Conservation (phyloP, 148 eudicot species). For the Vaccinium corymbosum region DNA sequence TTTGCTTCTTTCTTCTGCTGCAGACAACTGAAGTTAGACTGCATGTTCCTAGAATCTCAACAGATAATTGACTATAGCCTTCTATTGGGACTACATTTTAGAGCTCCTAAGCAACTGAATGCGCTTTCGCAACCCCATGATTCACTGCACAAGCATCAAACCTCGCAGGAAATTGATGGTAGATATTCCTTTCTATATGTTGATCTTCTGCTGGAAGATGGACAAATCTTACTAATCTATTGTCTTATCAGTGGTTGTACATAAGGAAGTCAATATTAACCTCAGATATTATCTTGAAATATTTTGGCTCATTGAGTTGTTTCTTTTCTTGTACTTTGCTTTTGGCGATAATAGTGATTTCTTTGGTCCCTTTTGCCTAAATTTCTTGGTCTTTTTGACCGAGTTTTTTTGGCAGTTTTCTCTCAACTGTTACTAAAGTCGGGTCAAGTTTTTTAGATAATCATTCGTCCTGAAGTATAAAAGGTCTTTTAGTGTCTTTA, state of each 20-base stretch:
- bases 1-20: conserved; percentile 22
- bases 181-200: conserved; percentile 8
- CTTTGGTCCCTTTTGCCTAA: background rate
- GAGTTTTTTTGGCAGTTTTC: too few species aligned
- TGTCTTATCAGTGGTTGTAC: background rate
- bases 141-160: conserved; percentile 32
- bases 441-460: too few species aligned
- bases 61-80: conserved; percentile 82
- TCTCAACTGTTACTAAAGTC: too few species aligned
- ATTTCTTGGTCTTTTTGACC: too few species aligned
- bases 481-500: too few species aligned
- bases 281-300: background rate
- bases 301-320: background rate
- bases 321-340: background rate
- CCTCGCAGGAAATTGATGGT: conserved; percentile 38
- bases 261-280: background rate
- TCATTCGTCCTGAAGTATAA: too few species aligned
- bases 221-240: background rate
- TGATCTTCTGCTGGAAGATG: conserved; percentile 10
- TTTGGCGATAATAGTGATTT: background rate
- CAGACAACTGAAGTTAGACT: conserved; percentile 80
- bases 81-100: conserved; percentile 79
- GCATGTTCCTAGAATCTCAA: conserved; percentile 80
- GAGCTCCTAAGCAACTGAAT: conserved; percentile 89
- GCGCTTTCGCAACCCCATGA: conserved; percentile 50